phyloP scores from a whole-genome alignment of 345 rosid genomes.

The Eucalyptus sideroxylon region DNA sequence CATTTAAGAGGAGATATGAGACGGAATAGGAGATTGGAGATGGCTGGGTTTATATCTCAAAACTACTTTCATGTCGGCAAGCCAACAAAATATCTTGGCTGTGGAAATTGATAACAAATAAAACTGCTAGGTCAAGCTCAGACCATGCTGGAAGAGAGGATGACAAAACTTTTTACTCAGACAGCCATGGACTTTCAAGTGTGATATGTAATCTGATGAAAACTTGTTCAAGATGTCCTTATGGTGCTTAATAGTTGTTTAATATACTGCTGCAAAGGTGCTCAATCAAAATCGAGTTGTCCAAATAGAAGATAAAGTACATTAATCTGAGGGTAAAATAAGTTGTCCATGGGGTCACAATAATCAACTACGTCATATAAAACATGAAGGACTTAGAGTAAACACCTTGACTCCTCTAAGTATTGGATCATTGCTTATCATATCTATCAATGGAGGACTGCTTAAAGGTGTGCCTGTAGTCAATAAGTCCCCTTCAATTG shows the following conservation, averaged over 20 bases:
- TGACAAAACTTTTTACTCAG: background rate
- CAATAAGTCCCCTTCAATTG: constrained; percentile 50
- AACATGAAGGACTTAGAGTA: background rate
- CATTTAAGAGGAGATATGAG: background rate
- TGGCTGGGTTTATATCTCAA: background rate
- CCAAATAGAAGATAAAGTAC: background rate
- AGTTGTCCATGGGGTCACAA: background rate
- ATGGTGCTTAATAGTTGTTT: background rate
- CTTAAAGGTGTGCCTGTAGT: constrained; percentile 76
- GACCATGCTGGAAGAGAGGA: background rate
- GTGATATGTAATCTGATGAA: background rate
- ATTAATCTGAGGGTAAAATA: background rate
- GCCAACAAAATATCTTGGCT: background rate
- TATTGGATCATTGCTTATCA: constrained; percentile 92
- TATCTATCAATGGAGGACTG: constrained; percentile 80
- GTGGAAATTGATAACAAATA: background rate
- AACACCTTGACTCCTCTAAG: constrained; percentile 83
- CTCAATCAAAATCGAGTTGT: background rate
- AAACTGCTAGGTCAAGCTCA: background rate
- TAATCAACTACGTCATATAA: background rate
- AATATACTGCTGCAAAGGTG: background rate
- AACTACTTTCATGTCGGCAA: background rate
- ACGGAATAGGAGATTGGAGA: background rate
- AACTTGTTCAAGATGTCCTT: background rate
- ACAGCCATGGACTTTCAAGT: background rate